phyloP scores from a whole-genome alignment of 345 rosid species.

The Ricinus communis region DNA sequence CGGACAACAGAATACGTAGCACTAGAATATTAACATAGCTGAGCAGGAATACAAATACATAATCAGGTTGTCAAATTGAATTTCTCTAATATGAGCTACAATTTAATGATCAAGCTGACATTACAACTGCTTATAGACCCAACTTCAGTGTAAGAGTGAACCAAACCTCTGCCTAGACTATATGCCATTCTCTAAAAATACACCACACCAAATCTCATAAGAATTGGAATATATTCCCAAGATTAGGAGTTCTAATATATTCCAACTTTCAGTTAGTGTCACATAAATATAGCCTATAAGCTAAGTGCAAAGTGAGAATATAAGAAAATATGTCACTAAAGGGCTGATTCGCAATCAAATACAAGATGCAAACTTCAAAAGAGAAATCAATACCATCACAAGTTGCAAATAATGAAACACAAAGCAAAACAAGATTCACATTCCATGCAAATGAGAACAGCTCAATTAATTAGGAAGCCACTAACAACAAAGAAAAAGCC shows the following conservation, averaged over 20 bases:
- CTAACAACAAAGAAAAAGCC: neutral
- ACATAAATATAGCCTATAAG: neutral
- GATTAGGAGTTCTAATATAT: neutral
- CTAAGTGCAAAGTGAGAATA: too few species aligned
- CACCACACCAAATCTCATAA: neutral
- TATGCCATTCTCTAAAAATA: neutral
- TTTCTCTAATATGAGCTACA: neutral
- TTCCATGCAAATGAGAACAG: neutral
- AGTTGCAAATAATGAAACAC: neutral
- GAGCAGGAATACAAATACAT: neutral
- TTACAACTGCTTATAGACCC: neutral
- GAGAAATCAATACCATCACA: too few species aligned
- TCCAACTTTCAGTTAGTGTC: neutral
- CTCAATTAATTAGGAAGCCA: slow-evolving; percentile 8
- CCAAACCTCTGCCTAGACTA: neutral
- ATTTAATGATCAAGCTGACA: neutral
- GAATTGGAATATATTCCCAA: neutral
- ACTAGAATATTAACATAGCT: neutral
- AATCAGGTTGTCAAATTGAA: neutral
- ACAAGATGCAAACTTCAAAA: neutral
- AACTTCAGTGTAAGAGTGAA: neutral
- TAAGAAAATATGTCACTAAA: neutral
- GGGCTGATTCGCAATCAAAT: neutral
- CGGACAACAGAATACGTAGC: neutral
- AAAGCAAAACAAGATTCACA: neutral